phyloP scores from a whole-genome alignment of 345 rosid species.

The Ceriops decandra region DNA sequence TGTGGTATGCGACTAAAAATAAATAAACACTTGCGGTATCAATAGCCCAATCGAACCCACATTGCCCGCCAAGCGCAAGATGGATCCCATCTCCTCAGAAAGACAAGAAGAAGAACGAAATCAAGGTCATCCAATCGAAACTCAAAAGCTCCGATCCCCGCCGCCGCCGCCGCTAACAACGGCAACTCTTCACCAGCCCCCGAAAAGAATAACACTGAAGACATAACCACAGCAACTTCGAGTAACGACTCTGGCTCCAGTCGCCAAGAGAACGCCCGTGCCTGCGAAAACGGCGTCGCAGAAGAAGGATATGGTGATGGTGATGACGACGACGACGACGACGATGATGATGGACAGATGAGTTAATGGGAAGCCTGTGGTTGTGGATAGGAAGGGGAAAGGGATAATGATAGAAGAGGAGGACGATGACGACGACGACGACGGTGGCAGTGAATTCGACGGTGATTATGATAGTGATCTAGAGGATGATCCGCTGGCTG shows the following conservation, averaged over 20 bases:
- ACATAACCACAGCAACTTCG: background rate
- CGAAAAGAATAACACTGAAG: background rate
- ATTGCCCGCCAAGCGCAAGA: constrained; percentile 58
- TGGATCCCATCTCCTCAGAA: constrained; percentile 23
- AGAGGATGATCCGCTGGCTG: constrained; percentile 90
- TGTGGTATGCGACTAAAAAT: too few species aligned
- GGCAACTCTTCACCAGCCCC: background rate
- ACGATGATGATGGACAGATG: constrained; percentile 26
- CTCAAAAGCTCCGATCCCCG: constrained; percentile 35
- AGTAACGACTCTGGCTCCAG: background rate
- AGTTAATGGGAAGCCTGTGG: constrained; percentile 20
- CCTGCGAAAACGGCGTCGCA: background rate
- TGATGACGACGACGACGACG: background rate
- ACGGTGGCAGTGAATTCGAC: constrained; percentile 36
- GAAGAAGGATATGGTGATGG: constrained; percentile 1
- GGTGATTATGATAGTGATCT: constrained; percentile 49
- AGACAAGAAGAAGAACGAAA: constrained; percentile 13
- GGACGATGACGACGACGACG: constrained; percentile 23
- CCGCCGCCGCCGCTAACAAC: background rate
- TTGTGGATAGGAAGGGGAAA: constrained; percentile 31
- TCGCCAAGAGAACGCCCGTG: background rate
- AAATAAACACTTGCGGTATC: constrained; percentile 4
- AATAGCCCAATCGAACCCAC: constrained; percentile 41
- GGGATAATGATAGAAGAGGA: constrained; percentile 40
- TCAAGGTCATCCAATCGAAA: constrained; percentile 24